These are phyloP conservation scores for Solanum chmielewskii DNA, from an alignment of 257 asterid species.

Conservation along the genomic window DNA sequence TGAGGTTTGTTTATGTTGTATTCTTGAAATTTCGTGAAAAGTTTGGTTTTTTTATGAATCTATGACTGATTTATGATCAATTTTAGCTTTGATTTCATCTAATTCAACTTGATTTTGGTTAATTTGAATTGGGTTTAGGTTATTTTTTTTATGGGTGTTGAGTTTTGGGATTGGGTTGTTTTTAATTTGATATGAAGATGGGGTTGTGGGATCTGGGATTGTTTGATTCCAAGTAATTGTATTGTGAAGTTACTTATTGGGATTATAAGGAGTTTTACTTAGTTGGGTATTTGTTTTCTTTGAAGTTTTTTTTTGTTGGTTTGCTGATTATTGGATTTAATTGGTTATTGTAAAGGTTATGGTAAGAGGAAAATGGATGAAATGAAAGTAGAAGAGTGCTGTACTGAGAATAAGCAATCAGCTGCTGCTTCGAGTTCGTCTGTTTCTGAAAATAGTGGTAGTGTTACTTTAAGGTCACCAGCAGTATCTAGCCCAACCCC, in stretches of 20 bases:
- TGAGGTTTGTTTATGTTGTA: conserved; percentile 1
- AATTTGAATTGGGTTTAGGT: background rate
- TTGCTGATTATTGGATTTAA: background rate
- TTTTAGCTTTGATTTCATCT: background rate
- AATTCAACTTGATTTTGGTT: background rate
- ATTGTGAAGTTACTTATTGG: background rate
- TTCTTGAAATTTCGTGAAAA: conserved; percentile 7
- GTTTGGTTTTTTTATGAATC: background rate
- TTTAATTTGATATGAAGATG: conserved; percentile 11
- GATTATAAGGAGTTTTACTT: conserved; percentile 3
- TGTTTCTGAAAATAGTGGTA: conserved; percentile 74
- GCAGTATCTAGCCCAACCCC: conserved; percentile 59
- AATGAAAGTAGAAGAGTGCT: conserved; percentile 40
- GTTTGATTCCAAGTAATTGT: conserved; percentile 10
- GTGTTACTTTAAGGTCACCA: conserved; percentile 49
- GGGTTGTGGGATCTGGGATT: conserved; percentile 43
- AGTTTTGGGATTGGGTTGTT: conserved; percentile 6
- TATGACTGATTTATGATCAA: background rate
- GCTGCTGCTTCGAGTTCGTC: conserved; percentile 77
- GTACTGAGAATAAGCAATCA: conserved; percentile 58
- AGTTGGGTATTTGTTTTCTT: background rate
- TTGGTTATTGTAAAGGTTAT: conserved; percentile 24
- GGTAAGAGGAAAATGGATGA: conserved; percentile 51
- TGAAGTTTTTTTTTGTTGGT: conserved; percentile 1
- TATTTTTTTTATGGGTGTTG: background rate